phyloP scores from a whole-genome alignment of 2,329 filamentous ascomycete species.

The Magnaporthiopsis rhizophila region DNA sequence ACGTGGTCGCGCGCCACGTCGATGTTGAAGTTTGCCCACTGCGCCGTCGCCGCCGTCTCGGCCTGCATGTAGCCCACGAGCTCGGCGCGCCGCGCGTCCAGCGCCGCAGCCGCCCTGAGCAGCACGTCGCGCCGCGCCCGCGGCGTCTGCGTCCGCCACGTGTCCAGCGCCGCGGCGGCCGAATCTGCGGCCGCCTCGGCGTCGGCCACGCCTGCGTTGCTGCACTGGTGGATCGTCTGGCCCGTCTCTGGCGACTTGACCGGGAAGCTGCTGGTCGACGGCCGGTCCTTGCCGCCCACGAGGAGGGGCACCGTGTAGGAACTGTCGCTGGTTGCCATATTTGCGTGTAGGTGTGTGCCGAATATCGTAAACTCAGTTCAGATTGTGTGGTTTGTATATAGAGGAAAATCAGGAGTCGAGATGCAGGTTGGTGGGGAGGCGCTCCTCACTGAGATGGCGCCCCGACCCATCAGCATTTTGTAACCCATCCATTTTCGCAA shows the following conservation, averaged over 20 bases:
- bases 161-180: constrained; percentile 59
- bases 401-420: no score
- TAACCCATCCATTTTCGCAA: background rate
- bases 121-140: constrained; percentile 60
- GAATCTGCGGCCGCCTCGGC: constrained; percentile 24
- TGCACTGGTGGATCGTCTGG: constrained; percentile 20
- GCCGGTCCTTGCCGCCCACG: constrained; percentile 23
- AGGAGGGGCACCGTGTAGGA: constrained; percentile 23
- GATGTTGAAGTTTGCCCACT: constrained; percentile 36
- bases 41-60: constrained; percentile 33
- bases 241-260: constrained; percentile 21
- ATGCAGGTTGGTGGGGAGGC: no score
- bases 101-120: constrained; percentile 57
- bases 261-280: constrained; percentile 17
- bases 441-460: no score
- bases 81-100: constrained; percentile 53
- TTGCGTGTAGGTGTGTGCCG: background rate
- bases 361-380: no score
- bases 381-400: no score
- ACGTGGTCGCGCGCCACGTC: constrained; percentile 27
- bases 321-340: background rate
- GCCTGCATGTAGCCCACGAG: constrained; percentile 48
- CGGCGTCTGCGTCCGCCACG: constrained; percentile 59
- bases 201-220: constrained; percentile 19
- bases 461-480: no score